A percentile compares a stretch with the other conserved stretches of the same genome.
These are phyloP conservation scores for Fagus crenata DNA, from an alignment of 306 rosid species.

Conservation along the genomic window DNA sequence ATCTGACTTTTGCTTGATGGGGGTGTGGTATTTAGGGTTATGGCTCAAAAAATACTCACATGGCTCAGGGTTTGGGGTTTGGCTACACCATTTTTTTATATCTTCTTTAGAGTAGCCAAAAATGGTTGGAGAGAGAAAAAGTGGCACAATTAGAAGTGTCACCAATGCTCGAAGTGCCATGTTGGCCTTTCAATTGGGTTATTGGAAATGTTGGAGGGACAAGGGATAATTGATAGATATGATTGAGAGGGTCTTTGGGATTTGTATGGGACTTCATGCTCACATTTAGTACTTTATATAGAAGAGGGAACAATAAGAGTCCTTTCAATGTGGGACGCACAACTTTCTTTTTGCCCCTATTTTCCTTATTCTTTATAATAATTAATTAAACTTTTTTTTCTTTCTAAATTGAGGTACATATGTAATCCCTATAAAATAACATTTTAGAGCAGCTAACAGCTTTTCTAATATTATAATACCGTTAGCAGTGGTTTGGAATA, in stretches of 20 bases:
- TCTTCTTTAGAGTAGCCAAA: slow-evolving; percentile 34
- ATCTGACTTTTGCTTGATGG: slow-evolving; percentile 59
- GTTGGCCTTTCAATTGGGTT: neutral
- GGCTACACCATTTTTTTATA: slow-evolving; percentile 63
- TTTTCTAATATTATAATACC: neutral
- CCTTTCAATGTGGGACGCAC: neutral
- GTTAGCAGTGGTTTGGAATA: neutral
- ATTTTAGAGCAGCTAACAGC: neutral
- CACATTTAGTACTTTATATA: neutral
- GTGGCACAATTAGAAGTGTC: slow-evolving; percentile 24
- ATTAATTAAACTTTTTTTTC: neutral
- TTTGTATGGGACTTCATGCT: neutral
- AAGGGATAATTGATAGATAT: slow-evolving; percentile 13
- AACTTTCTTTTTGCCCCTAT: neutral
- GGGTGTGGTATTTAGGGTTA: slow-evolving; percentile 15
- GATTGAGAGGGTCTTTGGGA: neutral
- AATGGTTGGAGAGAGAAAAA: slow-evolving; percentile 27
- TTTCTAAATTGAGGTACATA: neutral
- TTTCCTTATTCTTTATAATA: neutral
- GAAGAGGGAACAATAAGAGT: neutral
- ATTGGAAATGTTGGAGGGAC: neutral
- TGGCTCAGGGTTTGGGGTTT: slow-evolving; percentile 78
- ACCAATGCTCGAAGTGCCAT: slow-evolving; percentile 3
- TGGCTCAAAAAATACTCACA: slow-evolving; percentile 59
- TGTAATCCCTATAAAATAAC: too few species aligned